Evolutionary conservation across 1,284 basidiomycete genomes (phyloP), one percentile per base, ranked within the genome.

Genomic region (Ceratorhiza oryzae-sativae): DNA sequence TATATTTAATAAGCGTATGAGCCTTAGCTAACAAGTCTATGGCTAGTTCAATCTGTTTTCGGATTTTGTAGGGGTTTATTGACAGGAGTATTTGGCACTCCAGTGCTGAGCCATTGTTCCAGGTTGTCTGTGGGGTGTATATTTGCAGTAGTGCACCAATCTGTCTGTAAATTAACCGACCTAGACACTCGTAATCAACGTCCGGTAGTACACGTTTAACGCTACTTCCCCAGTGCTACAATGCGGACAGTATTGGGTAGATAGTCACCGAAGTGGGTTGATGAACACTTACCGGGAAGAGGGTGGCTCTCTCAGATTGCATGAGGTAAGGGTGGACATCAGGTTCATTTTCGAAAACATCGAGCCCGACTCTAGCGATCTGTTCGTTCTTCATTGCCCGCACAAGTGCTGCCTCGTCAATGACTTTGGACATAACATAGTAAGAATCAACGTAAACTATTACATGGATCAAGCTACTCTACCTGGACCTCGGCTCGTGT

Each of bases 381-480:
- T 78, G 78, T 49, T 77, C 77, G 15, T 73, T 75, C 53, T 80
- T 55, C 71, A 80, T 77, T 12, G 80, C 80, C 30, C 75, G 73
- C 13, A 80, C 75, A 34, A 80, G 75, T 8, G 79, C 79, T 3
- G 73, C 71, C 58, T 80, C 79, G 67, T 80, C 77, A 34, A 80
- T 79, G 15, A 80, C 79, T 68, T 74, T 58, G 42, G 34, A 42
- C 42, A 45, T 39, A 53, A 60, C 42, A 48, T 48, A 20, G 53
- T n/a, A 4, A 23, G 23, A n/a, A n/a, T 59, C 45, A 13, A 39
- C 13, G 25, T 12, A 30, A 10, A 60, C 46, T 61, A 4, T 9
- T 5, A 49, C 18, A 12, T 10, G 39, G n/a, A 46, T 46, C 10
- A 30, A 39, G 18, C 15, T 9, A 42, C 36, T 74, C 8, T 42